Percentiles rank a stretch among this genome's conserved stretches.
Conservation (phyloP, 1,284 basidiomycete species). For the Cryptococcus sp. region DNA sequence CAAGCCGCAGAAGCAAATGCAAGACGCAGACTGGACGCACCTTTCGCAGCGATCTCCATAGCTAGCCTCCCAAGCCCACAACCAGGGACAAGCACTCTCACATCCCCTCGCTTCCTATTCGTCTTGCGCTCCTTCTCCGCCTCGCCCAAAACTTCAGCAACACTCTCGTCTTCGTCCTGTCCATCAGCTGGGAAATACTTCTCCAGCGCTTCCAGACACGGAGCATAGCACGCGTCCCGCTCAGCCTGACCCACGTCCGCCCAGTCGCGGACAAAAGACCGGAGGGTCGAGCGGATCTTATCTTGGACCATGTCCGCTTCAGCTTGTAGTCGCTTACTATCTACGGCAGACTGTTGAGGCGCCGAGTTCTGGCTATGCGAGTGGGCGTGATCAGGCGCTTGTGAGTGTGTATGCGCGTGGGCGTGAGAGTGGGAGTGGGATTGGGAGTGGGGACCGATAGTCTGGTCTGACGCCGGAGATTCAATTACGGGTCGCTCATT, state of each 20-base stretch:
- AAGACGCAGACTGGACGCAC: too few species aligned
- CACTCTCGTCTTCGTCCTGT: constrained; percentile 2
- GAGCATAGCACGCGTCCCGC: constrained; percentile 73
- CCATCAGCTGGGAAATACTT: constrained; percentile 59
- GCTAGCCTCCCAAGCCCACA: constrained; percentile 82
- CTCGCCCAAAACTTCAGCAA: constrained; percentile 4
- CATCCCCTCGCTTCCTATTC: constrained; percentile 42
- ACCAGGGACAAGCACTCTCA: constrained; percentile 82
- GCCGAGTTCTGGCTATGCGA: constrained; percentile 38
- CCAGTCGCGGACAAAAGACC: constrained; percentile 91
- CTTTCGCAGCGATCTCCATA: constrained; percentile 78
- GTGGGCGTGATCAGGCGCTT: constrained; percentile 18
- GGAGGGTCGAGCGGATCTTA: constrained; percentile 82
- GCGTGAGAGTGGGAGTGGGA: constrained; percentile 24
- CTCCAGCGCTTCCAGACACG: constrained; percentile 73
- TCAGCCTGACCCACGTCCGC: constrained; percentile 74
- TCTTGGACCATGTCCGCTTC: constrained; percentile 54
- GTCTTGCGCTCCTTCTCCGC: constrained; percentile 1
- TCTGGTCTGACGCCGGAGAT: too few species aligned
- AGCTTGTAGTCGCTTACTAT: constrained; percentile 16
- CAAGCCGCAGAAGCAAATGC: not conserved
- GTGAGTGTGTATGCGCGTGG: constrained; percentile 17
- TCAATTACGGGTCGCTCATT: too few species aligned
- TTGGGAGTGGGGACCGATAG: not conserved
- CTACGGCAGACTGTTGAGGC: constrained; percentile 5